phyloP scores from a whole-genome alignment of 108 stramenopile genomes.

The Conticribra weissflogii region DNA sequence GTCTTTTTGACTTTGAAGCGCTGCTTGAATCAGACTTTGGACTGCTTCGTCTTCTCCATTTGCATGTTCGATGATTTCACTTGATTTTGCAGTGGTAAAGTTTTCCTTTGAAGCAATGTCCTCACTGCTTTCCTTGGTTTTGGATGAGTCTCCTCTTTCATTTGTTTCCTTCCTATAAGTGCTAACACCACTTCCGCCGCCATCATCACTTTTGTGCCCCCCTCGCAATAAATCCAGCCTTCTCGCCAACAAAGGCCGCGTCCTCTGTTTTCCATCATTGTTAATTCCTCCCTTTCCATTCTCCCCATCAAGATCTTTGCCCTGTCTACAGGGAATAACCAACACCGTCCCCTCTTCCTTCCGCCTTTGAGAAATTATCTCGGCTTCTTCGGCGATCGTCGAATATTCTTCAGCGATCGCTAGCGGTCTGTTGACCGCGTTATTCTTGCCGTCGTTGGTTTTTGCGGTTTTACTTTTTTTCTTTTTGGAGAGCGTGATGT shows the following conservation, averaged over 20 bases:
- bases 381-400: slow-evolving; percentile 46
- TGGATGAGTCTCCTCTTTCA: too few species aligned
- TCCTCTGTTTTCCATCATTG: slow-evolving; percentile 1
- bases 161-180: not conserved
- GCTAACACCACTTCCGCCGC: not conserved
- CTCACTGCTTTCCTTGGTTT: too few species aligned
- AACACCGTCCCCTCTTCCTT: slow-evolving; percentile 39
- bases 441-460: not conserved
- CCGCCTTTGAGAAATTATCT: slow-evolving; percentile 36
- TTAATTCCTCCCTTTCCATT: slow-evolving; percentile 1
- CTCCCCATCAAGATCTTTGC: slow-evolving; percentile 16
- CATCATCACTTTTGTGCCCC: slow-evolving; percentile 4
- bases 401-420: slow-evolving; percentile 37
- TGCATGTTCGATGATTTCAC: too few species aligned
- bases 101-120: too few species aligned
- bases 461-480: slow-evolving; percentile 1
- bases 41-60: too few species aligned
- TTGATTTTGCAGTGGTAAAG: too few species aligned
- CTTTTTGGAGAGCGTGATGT: slow-evolving; percentile 10
- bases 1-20: slow-evolving; percentile 7
- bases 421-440: not conserved
- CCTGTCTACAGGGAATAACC: slow-evolving; percentile 44
- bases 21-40: too few species aligned
- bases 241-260: slow-evolving; percentile 12
- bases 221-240: slow-evolving; percentile 17